phyloP scores from a whole-genome alignment of 2,329 filamentous ascomycete genomes.

The Xylaria multiplex region DNA sequence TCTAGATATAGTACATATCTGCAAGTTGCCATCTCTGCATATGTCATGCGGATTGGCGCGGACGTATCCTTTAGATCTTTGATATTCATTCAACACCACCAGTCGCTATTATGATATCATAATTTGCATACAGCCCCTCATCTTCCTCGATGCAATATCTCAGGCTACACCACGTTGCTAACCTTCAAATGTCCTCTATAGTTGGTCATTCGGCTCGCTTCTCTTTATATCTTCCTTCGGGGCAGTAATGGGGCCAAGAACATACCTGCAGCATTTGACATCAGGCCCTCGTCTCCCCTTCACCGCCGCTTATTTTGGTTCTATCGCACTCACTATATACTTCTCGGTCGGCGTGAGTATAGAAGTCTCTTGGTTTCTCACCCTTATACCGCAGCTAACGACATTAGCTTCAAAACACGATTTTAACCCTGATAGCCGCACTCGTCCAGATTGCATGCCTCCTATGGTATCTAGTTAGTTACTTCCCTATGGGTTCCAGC shows the following conservation, averaged over 20 bases:
- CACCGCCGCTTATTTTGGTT: constrained; percentile 93
- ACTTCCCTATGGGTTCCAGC: constrained; percentile 95
- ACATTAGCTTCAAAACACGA: constrained; percentile 78
- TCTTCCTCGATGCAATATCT: not conserved
- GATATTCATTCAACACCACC: constrained; percentile 40
- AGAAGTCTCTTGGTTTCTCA: not conserved
- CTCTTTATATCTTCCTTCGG: constrained; percentile 94
- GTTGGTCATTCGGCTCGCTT: constrained; percentile 92
- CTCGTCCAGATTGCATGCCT: constrained; percentile 85
- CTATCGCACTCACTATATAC: constrained; percentile 88
- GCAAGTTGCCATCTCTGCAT: constrained; percentile 48
- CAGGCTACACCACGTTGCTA: constrained; percentile 35
- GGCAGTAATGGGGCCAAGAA: constrained; percentile 89
- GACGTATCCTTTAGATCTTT: constrained; percentile 42
- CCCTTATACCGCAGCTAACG: constrained; percentile 37
- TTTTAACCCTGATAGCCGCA: constrained; percentile 86
- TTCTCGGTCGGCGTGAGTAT: constrained; percentile 89
- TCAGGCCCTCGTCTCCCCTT: constrained; percentile 89
- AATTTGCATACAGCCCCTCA: constrained; percentile 21
- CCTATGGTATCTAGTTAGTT: constrained; percentile 94
- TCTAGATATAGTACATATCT: constrained; percentile 41
- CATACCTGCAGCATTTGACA: constrained; percentile 84
- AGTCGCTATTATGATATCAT: constrained; percentile 22
- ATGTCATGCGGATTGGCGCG: constrained; percentile 43
- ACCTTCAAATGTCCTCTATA: constrained; percentile 55